These are phyloP conservation scores for Curvularia sp. DNA, from an alignment of 2,329 filamentous ascomycete genomes.

Conservation along the genomic window DNA sequence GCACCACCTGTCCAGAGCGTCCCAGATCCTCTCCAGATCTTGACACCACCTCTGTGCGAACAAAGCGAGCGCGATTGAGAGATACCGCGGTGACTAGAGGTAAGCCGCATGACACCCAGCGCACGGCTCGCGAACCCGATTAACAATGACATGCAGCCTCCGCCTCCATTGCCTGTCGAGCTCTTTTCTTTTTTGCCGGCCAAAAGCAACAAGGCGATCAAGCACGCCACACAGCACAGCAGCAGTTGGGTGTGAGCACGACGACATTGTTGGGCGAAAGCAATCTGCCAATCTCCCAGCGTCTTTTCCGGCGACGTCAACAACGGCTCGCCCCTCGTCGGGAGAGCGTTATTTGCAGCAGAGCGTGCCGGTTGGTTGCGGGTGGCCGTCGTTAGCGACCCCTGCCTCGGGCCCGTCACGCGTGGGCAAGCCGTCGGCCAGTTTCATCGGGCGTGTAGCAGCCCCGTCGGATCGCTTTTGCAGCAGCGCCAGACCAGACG, in stretches of 20 bases:
- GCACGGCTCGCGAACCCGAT: constrained; percentile 18
- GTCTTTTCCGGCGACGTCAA: background rate
- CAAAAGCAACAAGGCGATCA: constrained; percentile 19
- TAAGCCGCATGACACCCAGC: constrained; percentile 28
- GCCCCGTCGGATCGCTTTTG: background rate
- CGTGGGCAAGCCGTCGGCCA: constrained; percentile 3
- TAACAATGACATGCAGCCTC: constrained; percentile 28
- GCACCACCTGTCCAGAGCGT: constrained; percentile 30
- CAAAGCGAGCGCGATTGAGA: background rate
- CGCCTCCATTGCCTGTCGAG: constrained; percentile 1
- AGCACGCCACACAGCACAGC: constrained; percentile 3
- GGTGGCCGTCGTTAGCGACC: background rate
- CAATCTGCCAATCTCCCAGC: constrained; percentile 16
- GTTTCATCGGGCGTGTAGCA: constrained; percentile 4
- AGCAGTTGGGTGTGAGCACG: constrained; percentile 7
- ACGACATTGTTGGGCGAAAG: constrained; percentile 22
- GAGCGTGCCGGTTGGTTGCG: constrained; percentile 9
- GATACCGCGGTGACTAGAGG: constrained; percentile 4
- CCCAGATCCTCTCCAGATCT: constrained; percentile 4
- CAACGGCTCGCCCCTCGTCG: constrained; percentile 4
- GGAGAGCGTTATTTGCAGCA: constrained; percentile 10
- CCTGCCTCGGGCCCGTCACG: constrained; percentile 7
- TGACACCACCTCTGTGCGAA: constrained; percentile 7
- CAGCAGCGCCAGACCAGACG: background rate
- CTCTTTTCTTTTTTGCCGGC: constrained; percentile 26